Evolutionary conservation across 345 rosid genomes (phyloP), one percentile per base, ranked within the genome.

Genomic region (Salix viminalis): DNA sequence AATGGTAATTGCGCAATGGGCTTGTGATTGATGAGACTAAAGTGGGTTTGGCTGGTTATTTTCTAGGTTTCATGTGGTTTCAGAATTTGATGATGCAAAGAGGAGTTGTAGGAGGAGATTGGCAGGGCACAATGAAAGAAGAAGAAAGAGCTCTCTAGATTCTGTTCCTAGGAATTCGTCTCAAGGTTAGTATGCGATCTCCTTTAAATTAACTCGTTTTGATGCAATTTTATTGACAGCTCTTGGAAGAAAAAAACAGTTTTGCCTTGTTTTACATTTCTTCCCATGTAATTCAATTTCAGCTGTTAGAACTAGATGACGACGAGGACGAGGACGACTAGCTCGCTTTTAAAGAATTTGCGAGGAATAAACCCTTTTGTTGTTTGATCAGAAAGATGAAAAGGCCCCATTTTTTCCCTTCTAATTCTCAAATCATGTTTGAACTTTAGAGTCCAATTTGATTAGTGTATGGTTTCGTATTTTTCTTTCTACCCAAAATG

Each of bases 91-190:
- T 70, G 88, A 88, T 34, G 71, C 87, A 26, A 90, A 90, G 84
- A 80, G 93, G 78, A 90, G 93, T 71, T 90, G 93, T 84, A 84
- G 91, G 74, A 86, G 89, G 85, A 86, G 91, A 80, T 67, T 90
- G 79, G 91, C 93, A 16, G 93, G 93, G 46, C 93, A 90, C 84
- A 90, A 90, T 21, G 85, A 90, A 80, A 84, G 93, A 39, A 85
- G 93, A 83, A 86, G 93, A 79, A 90, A 88, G 88, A 79, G 74
- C 72, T 79, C 87, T 56, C 88, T 79, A 16, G 84, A 87, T 66
- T 83, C 85, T 75, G 23, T 72, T 58, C 62, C 90, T 54, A 73
- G 83, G 74, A 79, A 68, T 83, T 54, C 81, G 44, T 79, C 79
- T 70, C 92, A 83, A 77, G 92, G 92, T 86, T n/a, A 4, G 28